Conservation (phyloP, 805 yeast genomes). For the Myxozyma nipponensis region DNA sequence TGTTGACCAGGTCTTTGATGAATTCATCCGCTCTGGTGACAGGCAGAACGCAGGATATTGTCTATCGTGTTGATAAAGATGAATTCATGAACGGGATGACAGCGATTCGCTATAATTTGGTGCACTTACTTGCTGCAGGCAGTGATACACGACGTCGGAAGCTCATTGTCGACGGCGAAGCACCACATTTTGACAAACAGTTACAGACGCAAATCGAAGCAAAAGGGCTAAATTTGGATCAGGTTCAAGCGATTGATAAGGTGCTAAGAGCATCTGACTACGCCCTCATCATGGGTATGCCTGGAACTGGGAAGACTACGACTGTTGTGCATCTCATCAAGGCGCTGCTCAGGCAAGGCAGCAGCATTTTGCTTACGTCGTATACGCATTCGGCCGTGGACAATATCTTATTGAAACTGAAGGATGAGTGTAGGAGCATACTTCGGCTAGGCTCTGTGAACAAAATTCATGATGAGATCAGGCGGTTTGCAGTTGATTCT, state of each 20-base stretch:
- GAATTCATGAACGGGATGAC: constrained; percentile 72
- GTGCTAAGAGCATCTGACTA: constrained; percentile 59
- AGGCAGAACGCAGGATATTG: constrained; percentile 21
- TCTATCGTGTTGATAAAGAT: constrained; percentile 74
- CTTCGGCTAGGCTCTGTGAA: constrained; percentile 63
- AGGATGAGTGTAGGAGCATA: constrained; percentile 46
- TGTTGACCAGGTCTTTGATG: constrained; percentile 56
- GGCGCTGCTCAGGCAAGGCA: constrained; percentile 54
- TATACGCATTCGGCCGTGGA: constrained; percentile 97
- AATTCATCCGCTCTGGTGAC: constrained; percentile 1
- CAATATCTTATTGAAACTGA: constrained; percentile 75
- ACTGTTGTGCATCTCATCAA: constrained; percentile 74
- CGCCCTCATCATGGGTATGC: constrained; percentile 88
- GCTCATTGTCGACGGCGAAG: constrained; percentile 51
- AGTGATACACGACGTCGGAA: constrained; percentile 47
- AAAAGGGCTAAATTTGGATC: constrained; percentile 62
- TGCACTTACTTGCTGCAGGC: constrained; percentile 57
- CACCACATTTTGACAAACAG: constrained; percentile 43
- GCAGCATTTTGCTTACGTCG: constrained; percentile 72
- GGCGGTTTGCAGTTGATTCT: constrained; percentile 38
- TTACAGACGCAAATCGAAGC: not conserved
- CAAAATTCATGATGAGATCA: constrained; percentile 60
- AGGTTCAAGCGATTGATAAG: constrained; percentile 60
- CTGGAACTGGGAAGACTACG: constrained; percentile 96
- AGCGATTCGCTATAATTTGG: constrained; percentile 68